A percentile compares a stretch with the other conserved stretches of the same genome.
Conservation (phyloP, 768 basidiomycete species). For the Scleroderma bovista region DNA sequence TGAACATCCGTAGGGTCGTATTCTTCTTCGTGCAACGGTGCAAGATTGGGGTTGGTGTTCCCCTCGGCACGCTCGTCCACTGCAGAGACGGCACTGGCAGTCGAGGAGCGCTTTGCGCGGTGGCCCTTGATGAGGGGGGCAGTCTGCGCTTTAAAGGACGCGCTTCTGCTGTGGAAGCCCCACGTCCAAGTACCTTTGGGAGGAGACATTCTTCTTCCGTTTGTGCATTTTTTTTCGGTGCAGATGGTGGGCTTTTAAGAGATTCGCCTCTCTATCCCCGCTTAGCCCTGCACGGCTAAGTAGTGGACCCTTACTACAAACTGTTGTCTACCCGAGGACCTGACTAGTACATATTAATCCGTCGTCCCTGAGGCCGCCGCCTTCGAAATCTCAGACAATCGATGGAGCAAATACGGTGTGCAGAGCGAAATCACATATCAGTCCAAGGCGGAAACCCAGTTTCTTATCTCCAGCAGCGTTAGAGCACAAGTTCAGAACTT, state of each 20-base stretch:
- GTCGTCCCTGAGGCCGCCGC: too few relatives aligned
- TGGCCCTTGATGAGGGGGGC: conserved; percentile 11
- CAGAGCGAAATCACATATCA: too few relatives aligned
- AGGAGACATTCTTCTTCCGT: neutral
- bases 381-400: too few relatives aligned
- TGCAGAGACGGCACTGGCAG: neutral
- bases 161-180: conserved; percentile 9
- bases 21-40: neutral
- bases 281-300: neutral
- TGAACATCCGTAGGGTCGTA: neutral
- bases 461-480: neutral
- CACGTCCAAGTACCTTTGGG: conserved; percentile 12
- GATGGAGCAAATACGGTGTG: too few relatives aligned
- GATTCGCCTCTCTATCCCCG: conserved; percentile 6
- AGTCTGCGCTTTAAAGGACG: conserved; percentile 9
- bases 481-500: neutral
- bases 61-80: conserved; percentile 8
- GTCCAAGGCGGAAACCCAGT: too few relatives aligned
- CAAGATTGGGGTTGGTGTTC: neutral
- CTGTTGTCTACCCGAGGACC: too few relatives aligned
- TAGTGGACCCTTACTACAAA: too few relatives aligned
- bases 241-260: neutral
- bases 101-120: conserved; percentile 5
- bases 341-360: too few relatives aligned
- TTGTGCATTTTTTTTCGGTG: neutral